phyloP scores from a whole-genome alignment of 805 yeast genomes.

The Yamadazyma olivae region DNA sequence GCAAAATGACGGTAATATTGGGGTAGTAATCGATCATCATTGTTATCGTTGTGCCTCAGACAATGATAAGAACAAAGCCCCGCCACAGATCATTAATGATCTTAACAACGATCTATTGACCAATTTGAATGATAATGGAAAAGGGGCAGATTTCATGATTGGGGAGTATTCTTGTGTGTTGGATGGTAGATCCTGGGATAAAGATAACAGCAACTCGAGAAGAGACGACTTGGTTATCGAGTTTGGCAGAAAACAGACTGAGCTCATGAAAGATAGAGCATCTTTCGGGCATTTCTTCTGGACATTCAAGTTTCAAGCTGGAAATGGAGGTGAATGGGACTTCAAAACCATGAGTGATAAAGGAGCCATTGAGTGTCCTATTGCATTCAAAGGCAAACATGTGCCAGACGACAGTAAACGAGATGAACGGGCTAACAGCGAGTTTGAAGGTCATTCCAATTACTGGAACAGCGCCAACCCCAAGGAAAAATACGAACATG shows the following conservation, averaged over 20 bases:
- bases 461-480: conserved; percentile 68
- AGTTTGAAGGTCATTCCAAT: conserved; percentile 45
- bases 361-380: conserved; percentile 42
- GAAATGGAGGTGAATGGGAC: conserved; percentile 98
- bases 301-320: conserved; percentile 84
- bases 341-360: conserved; percentile 69
- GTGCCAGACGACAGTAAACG: conserved; percentile 42
- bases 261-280: conserved; percentile 50
- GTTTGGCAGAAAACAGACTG: conserved; percentile 59
- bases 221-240: conserved; percentile 55
- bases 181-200: conserved; percentile 73
- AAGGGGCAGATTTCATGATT: conserved; percentile 65
- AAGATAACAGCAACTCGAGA: conserved; percentile 33
- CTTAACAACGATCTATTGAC: conserved; percentile 49
- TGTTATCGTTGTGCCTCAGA: conserved; percentile 84
- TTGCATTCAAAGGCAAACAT: conserved; percentile 17
- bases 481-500: conserved; percentile 68
- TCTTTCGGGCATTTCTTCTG: conserved; percentile 80
- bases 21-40: conserved; percentile 80
- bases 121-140: conserved; percentile 41
- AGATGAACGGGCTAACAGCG: conserved; percentile 35
- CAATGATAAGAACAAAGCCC: conserved; percentile 61
- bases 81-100: conserved; percentile 60
- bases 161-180: conserved; percentile 93
- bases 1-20: conserved; percentile 38